Base-by-base conservation (phyloP, 176 grass and related monocot genomes). In the Cenchrus fungigraminus region DNA sequence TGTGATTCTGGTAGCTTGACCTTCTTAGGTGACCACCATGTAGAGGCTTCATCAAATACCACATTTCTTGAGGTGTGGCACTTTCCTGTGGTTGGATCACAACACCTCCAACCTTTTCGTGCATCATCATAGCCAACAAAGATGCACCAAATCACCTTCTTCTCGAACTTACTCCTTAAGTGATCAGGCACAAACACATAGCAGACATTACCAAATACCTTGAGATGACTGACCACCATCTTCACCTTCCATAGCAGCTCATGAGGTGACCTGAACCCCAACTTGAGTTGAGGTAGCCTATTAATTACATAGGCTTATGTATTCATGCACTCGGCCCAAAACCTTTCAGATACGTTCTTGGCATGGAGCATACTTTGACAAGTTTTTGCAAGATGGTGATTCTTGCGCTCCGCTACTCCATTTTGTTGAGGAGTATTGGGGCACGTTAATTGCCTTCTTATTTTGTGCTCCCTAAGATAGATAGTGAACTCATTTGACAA, bases 91-190 rank as follows among this genome's bases (percentile, higher is more conserved):
- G 45, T 46, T 46, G 45, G 45, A 46, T 46, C 68, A 31, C 49
- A 85, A 29, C 53, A 77, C 19, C 53, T 77, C 17, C 17, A 77
- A 16, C 65, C 34, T 61, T 89, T 81, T 77, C 50, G 9, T 29
- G 4, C 29, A 64, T 79, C 62, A 57, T 86, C 78, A 66, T 86
- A 86, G 14, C 28, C 83, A 1, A 90, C 8, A 22, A 86, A 83
- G 71, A 86, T 86, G 20, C 78, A 90, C 6, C 11, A 0, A 8
- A 90, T 71, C 0, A 14, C 53, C 13, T 90, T 86, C 42, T 79
- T 67, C 3, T 60, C 34, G 0, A 77, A 77, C 31, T 44, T 46
- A 46, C 45, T 46, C 4, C 4, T 4, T 46, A 46, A 9, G 45
- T 9, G 45, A 46, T 46, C 8, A 46, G 45, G 45, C 45, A 46